phyloP scores from a whole-genome alignment of 2,329 filamentous ascomycete species.

The Pestalotiopsis fici region DNA sequence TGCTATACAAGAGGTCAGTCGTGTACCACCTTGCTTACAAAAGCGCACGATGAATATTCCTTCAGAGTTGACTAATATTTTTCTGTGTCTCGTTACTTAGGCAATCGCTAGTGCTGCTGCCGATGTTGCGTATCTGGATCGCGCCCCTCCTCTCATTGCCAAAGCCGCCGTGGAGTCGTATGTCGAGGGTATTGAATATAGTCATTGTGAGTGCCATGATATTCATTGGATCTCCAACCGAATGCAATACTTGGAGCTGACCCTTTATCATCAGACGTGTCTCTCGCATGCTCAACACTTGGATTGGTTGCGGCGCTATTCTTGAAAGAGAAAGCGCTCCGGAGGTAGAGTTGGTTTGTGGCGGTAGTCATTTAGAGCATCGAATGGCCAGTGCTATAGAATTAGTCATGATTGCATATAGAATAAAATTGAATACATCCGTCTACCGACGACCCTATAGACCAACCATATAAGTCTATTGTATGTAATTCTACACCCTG shows the following conservation, averaged over 20 bases:
- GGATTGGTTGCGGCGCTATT: neutral
- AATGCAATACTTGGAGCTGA: too few species aligned
- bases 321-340: conserved; percentile 1
- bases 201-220: conserved; percentile 17
- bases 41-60: too few species aligned
- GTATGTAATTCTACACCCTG: too few species aligned
- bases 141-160: conserved; percentile 15
- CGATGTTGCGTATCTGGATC: conserved; percentile 39
- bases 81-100: conserved; percentile 17
- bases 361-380: too few species aligned
- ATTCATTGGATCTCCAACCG: neutral
- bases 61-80: too few species aligned
- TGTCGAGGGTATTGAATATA: conserved; percentile 20
- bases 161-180: conserved; percentile 17
- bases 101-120: conserved; percentile 40
- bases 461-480: too few species aligned
- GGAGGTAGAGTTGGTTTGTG: neutral
- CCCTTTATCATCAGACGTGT: neutral
- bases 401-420: neutral
- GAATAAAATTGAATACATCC: too few species aligned
- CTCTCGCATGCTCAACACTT: neutral
- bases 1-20: conserved; percentile 23
- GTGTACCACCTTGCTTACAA: neutral
- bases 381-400: neutral
- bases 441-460: too few species aligned